phyloP scores from a whole-genome alignment of 2,329 filamentous ascomycete species.

The Talaromyces rugulosus region DNA sequence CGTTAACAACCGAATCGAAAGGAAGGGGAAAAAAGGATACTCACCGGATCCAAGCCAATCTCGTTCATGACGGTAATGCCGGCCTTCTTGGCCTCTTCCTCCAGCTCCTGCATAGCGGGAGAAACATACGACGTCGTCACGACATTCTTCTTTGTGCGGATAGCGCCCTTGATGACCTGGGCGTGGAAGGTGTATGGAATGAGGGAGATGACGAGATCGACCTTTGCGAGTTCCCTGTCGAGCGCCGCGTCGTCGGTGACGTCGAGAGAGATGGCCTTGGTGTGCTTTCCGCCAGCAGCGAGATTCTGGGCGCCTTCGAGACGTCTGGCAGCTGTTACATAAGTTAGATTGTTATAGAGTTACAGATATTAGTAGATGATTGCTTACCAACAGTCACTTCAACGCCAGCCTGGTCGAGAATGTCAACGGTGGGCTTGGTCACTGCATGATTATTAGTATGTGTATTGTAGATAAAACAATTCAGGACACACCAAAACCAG shows the following conservation, averaged over 20 bases:
- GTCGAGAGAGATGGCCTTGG: constrained; percentile 76
- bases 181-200: constrained; percentile 93
- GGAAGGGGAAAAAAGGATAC: constrained; percentile 2
- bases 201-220: constrained; percentile 73
- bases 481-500: constrained; percentile 30
- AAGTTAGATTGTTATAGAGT: neutral
- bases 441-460: constrained; percentile 32
- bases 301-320: constrained; percentile 73
- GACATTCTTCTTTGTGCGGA: constrained; percentile 90
- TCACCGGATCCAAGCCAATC: constrained; percentile 61
- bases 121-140: constrained; percentile 94
- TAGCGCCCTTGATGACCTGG: constrained; percentile 86
- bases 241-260: constrained; percentile 72
- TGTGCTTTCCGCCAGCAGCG: constrained; percentile 65
- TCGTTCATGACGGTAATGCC: constrained; percentile 98
- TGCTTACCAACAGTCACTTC: constrained; percentile 61
- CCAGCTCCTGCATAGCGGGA: constrained; percentile 85
- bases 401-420: constrained; percentile 58
- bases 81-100: constrained; percentile 76
- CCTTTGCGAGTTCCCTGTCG: constrained; percentile 73
- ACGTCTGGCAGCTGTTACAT: constrained; percentile 69
- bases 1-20: neutral
- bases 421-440: constrained; percentile 61
- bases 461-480: neutral
- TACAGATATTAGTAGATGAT: neutral